Evolutionary conservation across 768 basidiomycete species (phyloP), one percentile per base, ranked within the genome.

Genomic region (Cantharellus cinnabarinus): DNA sequence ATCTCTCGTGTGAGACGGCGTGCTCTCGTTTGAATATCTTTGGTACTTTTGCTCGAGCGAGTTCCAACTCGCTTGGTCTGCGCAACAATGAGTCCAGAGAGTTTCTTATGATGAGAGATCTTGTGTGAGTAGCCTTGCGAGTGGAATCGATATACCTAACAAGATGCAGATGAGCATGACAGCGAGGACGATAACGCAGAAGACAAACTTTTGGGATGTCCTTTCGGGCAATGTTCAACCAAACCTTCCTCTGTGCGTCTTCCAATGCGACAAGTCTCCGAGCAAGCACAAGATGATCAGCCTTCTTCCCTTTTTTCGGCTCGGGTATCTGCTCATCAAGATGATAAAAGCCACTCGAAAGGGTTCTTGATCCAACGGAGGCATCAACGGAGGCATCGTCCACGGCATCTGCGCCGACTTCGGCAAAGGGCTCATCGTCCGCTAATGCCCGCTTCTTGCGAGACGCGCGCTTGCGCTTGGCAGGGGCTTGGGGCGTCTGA

Each of bases 1-100:
- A 97, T 90, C 74, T 97, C 91, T 38, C 90, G 81, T 85, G 89
- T 89, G 42, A 93, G 73, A 44, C 87, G 79, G 68, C 87, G 90
- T 34, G 82, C 83, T 67, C 89, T 89, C 20, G 80, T 79, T 67
- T 90, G 88, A 2, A 80, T 73, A 62, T 91, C 89, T 69, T 91
- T 94, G 61, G 75, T 77, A 3, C 80, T 77, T 68, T 88, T 90
- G 7, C 82, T 76, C 1, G 85, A 82, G 65, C 80, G 80, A 4
- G 75, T 77, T 63, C 81, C 82, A 0, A 86, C 85, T 62, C 78
- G 79, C 34, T 85, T 81, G 3, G 85, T 85, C 69, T 90, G 85
- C 38, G 84, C 75, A 0, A 85, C 81, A 15, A 82, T 79, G 42
- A 85, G 70, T 63, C 79, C 80, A 7, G 86, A 81, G 35, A 91